Evolutionary conservation across 2,329 filamentous ascomycete species (phyloP).

Genomic region (Claviceps maximensis): DNA sequence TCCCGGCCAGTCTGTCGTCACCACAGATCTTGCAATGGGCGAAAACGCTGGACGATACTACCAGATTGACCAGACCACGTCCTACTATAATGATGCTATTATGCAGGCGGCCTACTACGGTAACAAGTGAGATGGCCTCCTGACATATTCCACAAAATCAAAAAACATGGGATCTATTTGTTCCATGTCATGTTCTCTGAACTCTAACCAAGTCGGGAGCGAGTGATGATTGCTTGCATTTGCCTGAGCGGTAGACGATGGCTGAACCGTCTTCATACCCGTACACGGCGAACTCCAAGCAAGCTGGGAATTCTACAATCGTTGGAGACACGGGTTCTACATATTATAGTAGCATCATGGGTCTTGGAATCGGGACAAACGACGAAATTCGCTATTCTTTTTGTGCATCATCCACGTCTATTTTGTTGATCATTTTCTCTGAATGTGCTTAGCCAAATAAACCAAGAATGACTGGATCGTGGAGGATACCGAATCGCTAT

Average conservation of each 20-base stretch:
- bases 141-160: neutral
- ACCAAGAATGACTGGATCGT: slow-evolving; percentile 19
- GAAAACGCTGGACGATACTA: slow-evolving; percentile 12
- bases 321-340: neutral
- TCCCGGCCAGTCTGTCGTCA: slow-evolving; percentile 8
- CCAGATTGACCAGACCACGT: slow-evolving; percentile 21
- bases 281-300: neutral
- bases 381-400: neutral
- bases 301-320: neutral
- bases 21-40: slow-evolving; percentile 6
- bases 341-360: neutral
- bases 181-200: neutral
- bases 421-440: neutral
- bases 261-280: neutral
- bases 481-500: slow-evolving; percentile 27
- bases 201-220: neutral
- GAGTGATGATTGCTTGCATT: neutral
- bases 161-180: neutral
- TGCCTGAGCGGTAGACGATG: neutral
- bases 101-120: slow-evolving; percentile 21
- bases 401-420: slow-evolving; percentile 2
- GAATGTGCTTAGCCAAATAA: slow-evolving; percentile 1
- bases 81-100: slow-evolving; percentile 23
- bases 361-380: neutral
- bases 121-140: slow-evolving; percentile 10